These are phyloP conservation scores for Naematelia encephala DNA, from an alignment of 768 basidiomycete species.

Conservation along the genomic window DNA sequence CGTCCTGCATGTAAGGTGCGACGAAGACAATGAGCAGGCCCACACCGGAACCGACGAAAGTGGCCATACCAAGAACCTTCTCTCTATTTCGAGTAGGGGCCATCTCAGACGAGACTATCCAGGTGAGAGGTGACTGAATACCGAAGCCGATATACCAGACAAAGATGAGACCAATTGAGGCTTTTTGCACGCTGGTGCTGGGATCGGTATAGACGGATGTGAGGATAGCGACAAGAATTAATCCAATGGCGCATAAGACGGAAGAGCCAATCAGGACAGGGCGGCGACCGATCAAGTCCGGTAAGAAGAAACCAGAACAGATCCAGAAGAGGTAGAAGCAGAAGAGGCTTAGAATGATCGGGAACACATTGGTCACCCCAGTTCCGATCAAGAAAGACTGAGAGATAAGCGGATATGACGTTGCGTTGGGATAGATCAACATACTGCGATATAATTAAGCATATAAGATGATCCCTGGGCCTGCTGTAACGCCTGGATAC, in stretches of 20 bases:
- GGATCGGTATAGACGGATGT: constrained; percentile 19
- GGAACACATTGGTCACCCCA: constrained; percentile 24
- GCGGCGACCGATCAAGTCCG: constrained; percentile 12
- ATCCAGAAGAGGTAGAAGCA: constrained; percentile 13
- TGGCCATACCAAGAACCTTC: constrained; percentile 27
- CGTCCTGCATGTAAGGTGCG: constrained; percentile 36
- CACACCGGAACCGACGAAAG: constrained; percentile 28
- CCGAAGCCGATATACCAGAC: constrained; percentile 27
- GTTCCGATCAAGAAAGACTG: not conserved
- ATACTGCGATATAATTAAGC: constrained; percentile 6
- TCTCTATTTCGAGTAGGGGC: constrained; percentile 25
- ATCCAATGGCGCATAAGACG: constrained; percentile 18
- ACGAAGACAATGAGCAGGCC: constrained; percentile 29
- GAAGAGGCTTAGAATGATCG: constrained; percentile 28
- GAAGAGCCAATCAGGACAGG: constrained; percentile 22
- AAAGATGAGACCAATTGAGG: constrained; percentile 23
- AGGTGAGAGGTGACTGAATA: constrained; percentile 25
- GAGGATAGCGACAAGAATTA: constrained; percentile 24
- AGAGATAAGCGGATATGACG: not conserved
- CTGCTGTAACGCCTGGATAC: constrained; percentile 24
- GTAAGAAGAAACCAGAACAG: constrained; percentile 6
- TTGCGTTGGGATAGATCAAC: not conserved
- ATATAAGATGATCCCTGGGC: constrained; percentile 24
- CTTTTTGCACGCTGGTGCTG: constrained; percentile 3
- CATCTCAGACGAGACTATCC: constrained; percentile 30